Conservation (phyloP, 805 yeast species). For the Sugiyamaella smithiae region DNA sequence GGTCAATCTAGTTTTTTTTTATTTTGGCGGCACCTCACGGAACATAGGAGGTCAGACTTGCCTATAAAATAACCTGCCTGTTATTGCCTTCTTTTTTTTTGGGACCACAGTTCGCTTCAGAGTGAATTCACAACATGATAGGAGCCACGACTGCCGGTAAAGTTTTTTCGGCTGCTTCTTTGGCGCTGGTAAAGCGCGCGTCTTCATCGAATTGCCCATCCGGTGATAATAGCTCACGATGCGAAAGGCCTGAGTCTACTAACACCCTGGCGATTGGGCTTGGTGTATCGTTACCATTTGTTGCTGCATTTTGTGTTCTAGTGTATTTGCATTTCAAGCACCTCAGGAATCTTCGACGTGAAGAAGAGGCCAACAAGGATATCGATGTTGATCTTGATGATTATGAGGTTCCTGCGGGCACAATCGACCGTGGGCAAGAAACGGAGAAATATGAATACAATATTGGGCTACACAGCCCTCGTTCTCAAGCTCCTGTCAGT, state of each 20-base stretch:
- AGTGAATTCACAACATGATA: no score
- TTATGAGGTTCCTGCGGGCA: slow-evolving; percentile 18
- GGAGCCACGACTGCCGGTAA: no score
- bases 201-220: no score
- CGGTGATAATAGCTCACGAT: no score
- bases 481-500: neutral
- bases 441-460: slow-evolving; percentile 1
- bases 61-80: no score
- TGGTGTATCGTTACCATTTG: slow-evolving; percentile 41
- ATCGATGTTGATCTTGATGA: slow-evolving; percentile 37
- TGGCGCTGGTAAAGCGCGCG: no score
- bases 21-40: no score
- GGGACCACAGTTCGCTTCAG: no score
- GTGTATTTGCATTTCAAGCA: slow-evolving; percentile 35
- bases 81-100: no score
- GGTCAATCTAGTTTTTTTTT: no score
- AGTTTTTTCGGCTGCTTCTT: no score
- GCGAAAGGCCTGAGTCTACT: slow-evolving; percentile 22
- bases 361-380: slow-evolving; percentile 35
- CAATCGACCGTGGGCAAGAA: neutral
- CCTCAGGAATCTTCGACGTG: slow-evolving; percentile 32
- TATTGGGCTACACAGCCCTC: neutral
- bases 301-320: slow-evolving; percentile 31
- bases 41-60: no score
- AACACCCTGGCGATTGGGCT: slow-evolving; percentile 32